Base-by-base conservation (phyloP, 306 rosid genomes). In the Lathyrus oleraceus region DNA sequence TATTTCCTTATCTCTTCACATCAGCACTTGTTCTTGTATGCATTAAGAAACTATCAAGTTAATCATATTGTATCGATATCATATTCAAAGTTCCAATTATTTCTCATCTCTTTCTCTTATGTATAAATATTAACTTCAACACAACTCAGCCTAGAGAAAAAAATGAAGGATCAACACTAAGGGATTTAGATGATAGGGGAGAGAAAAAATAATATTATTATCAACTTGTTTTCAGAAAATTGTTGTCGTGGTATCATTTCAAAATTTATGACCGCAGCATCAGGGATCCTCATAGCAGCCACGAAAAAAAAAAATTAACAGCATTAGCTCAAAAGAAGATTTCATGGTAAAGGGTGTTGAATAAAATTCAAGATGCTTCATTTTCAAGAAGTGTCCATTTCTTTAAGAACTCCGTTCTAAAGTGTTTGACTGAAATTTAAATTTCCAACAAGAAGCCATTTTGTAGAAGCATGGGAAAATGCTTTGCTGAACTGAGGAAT, bases 401-500 rank as follows among this genome's bases (percentile, higher is more conserved):
- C 57, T 17, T 49, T 17, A 5, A 8, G 57, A 49, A 9, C 27
- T 16, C 8, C 19, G 27, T 27, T 49, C 25, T 17, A n/a, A 49
- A 49, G 12, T 17, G 25, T 11, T 49, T 1, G 13, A 49, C 27
- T 17, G 27, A 9, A 17, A 49, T 17, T 49, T 53, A 53, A 53
- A 4, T 53, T 52, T 11, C 15, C 32, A 53, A 53, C 25, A 1
- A 53, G 60, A 53, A 21, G 32, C 5, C 30, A 53, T 21, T 10
- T 20, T 53, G 60, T 21, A 66, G 56, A 47, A 68, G 27, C 38
- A 67, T 38, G 45, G 23, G 71, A 16, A 57, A 30, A 38, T 21
- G 70, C 42, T 65, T 19, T 43, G 57, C 61, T 65, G 40, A 74
- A 65, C 39, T 65, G 65, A 48, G 49, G 58, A 42, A 52, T 27